Base-by-base conservation (phyloP, 2,329 filamentous ascomycete species). In the Alternaria sp. region DNA sequence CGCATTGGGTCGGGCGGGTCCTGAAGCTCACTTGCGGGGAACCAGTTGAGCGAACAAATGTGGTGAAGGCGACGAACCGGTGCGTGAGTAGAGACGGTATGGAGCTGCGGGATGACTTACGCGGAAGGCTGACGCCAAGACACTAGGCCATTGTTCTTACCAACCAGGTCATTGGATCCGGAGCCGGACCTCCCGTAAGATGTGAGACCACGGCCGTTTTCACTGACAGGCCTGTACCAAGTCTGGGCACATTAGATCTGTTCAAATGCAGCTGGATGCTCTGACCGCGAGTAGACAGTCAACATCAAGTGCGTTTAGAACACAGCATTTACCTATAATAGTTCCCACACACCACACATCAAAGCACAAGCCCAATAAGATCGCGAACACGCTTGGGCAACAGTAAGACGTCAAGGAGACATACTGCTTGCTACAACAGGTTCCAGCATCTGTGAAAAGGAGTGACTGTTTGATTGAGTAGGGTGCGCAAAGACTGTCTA, bases 381-480 rank as follows among this genome's bases (percentile, higher is more conserved):
- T 30, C 3, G 28, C 28, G 28, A 30, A 5, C 1, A 30, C 28
- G 28, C 28, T 12, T 30, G 28, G 28, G 28, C 9, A 30, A 30
- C 28, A 30, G 28, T 30, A 0, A 30, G 28, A 11, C 28, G 3
- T 30, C 28, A 30, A 30, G 28, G 1, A 11, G 1, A 30, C 0
- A 30, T 12, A 0, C 28, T 11, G 28, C 28, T 30, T 30, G 28
- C 46, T 20, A 38, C 10, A 43, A 14, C 7, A 40, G 18, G 12
- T 32, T 20, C 25, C 18, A 45, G n/a, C 7, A 45, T 20, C 18
- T 20, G 27, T 25, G 20, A 27, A 28, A 57, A 34, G 20, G 22
- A 43, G 18, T 48, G 25, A 30, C n/a, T 43, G 11, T 7, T 57
- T 11, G 27, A 52, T 40, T 50, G 54, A 57, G 48, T 52, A 60